phyloP scores from a whole-genome alignment of 1,284 basidiomycete genomes.

The Apiotrichum domesticum region DNA sequence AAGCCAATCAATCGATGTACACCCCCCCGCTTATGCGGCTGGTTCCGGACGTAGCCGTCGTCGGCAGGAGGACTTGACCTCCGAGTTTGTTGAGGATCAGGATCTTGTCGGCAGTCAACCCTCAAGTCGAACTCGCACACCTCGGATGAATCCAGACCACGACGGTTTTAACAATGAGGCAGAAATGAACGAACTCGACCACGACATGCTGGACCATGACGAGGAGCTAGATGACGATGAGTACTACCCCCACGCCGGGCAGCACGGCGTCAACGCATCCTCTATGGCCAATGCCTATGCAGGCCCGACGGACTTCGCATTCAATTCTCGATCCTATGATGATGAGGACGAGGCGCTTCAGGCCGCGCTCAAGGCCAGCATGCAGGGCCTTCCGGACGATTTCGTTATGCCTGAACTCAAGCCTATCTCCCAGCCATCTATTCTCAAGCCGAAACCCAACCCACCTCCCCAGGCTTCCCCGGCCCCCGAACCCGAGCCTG shows the following conservation, averaged over 20 bases:
- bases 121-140: slow-evolving; percentile 5
- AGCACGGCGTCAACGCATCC: slow-evolving; percentile 1
- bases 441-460: slow-evolving; percentile 32
- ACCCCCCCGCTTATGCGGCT: slow-evolving; percentile 1
- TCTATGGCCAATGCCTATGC: slow-evolving; percentile 5
- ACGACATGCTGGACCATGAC: slow-evolving; percentile 29
- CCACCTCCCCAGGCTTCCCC: slow-evolving; percentile 13
- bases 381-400: slow-evolving; percentile 57
- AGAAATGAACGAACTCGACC: slow-evolving; percentile 22
- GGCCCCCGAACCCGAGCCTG: slow-evolving; percentile 1
- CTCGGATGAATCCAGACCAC: not conserved
- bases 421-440: slow-evolving; percentile 1
- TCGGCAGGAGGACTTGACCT: slow-evolving; percentile 13
- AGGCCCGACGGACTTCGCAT: slow-evolving; percentile 36
- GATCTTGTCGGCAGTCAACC: slow-evolving; percentile 1
- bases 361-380: slow-evolving; percentile 73
- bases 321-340: slow-evolving; percentile 55
- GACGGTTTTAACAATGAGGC: slow-evolving; percentile 19
- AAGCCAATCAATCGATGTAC: not conserved
- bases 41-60: slow-evolving; percentile 16
- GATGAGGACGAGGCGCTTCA: slow-evolving; percentile 81
- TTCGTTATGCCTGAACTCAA: slow-evolving; percentile 18
- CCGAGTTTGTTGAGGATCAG: slow-evolving; percentile 11
- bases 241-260: not conserved
- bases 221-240: slow-evolving; percentile 19